A percentile compares a stretch with the other conserved stretches of the same genome.
phyloP scores from a whole-genome alignment of 305 asterid species.

The Fraxinus xanthoxyloides region DNA sequence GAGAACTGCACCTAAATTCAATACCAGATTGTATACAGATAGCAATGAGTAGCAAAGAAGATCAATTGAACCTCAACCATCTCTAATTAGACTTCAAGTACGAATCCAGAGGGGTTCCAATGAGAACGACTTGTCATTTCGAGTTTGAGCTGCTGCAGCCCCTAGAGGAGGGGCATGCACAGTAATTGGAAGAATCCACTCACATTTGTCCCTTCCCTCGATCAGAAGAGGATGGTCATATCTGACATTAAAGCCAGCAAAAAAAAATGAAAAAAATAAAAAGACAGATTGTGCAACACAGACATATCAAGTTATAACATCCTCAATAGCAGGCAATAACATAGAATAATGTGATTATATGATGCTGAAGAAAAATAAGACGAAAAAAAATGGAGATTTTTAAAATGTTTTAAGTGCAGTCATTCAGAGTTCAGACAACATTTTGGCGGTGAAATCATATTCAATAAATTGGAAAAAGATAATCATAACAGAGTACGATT shows the following conservation, averaged over 20 bases:
- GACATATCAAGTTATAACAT: background rate
- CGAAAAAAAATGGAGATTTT: background rate
- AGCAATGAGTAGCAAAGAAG: background rate
- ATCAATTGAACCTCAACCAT: background rate
- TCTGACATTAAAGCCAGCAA: slow-evolving; percentile 37
- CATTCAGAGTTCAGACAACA: background rate
- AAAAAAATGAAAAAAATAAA: background rate
- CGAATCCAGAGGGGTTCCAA: slow-evolving; percentile 70
- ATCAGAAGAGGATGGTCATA: slow-evolving; percentile 94
- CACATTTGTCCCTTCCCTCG: slow-evolving; percentile 93
- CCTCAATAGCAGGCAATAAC: background rate
- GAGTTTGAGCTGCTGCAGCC: slow-evolving; percentile 53
- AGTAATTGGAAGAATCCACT: slow-evolving; percentile 90
- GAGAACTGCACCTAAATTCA: background rate
- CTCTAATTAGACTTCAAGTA: slow-evolving; percentile 30
- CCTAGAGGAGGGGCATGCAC: slow-evolving; percentile 86
- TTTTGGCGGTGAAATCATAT: background rate
- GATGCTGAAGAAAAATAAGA: background rate
- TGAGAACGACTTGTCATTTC: slow-evolving; percentile 55
- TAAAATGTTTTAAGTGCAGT: background rate
- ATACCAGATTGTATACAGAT: background rate
- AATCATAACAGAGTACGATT: background rate
- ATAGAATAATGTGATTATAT: background rate
- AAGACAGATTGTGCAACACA: background rate
- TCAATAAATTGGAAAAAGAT: background rate